Base-by-base conservation (phyloP, 179 eudicot genomes). In the Silene coronaria region DNA sequence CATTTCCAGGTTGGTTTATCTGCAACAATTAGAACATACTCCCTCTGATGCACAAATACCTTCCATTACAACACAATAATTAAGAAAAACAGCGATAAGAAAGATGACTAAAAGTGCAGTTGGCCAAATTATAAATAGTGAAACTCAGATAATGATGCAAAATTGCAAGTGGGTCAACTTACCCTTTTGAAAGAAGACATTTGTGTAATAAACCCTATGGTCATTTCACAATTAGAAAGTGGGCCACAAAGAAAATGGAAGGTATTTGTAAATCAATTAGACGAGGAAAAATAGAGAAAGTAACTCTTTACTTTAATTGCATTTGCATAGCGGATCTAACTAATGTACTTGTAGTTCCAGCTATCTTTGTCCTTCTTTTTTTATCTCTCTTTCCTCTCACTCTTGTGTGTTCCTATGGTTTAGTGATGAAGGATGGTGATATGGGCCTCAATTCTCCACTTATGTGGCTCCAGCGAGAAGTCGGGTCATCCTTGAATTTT, bases 381-480 rank as follows among this genome's bases (percentile, higher is more conserved):
- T 38, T 48, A 32, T 4, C 21, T 12, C 28, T 11, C 59, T 57
- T 53, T 32, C 34, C 27, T 66, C 12, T 38, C 64, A 22, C 36
- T 28, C 30, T 26, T 53, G 62, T 57, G 73, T 53, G 48, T 57
- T 76, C 27, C n/a, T 67, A 16, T 62, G 72, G 24, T 13, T 13
- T 58, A 79, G 82, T 68, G 42, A 61, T 79, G 81, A 81, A 81
- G 75, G 84, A 84, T 57, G 84, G 84, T 67, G 84, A 84, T 77
- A 72, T 84, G 82, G 75, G 82, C 73, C 75, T 82, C 61, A 79
- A 76, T 76, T 78, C 86, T 70, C 74, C 84, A 36, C 72, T 84
- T 70, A 72, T 84, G 84, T 82, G 85, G 85, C 85, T 82, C 61
- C 82, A 79, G 75, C 70, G 85, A 71, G 85, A 84, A 71, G 76